Percentiles rank a stretch among this genome's conserved stretches.
These are phyloP conservation scores for Mycena albidolilacea DNA, from an alignment of 768 basidiomycete genomes.

Conservation along the genomic window DNA sequence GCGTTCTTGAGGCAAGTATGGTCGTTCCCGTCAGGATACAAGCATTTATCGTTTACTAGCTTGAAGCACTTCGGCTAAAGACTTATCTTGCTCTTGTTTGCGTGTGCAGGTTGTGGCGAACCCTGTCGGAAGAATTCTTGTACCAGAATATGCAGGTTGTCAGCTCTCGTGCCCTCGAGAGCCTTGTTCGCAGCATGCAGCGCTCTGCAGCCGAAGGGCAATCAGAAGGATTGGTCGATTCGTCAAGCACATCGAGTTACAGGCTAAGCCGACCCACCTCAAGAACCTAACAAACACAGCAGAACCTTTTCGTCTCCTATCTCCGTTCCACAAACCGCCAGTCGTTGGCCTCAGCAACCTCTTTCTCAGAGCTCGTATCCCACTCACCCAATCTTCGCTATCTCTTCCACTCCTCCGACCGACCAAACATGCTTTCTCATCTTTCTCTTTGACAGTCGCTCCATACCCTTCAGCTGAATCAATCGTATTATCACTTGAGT, in stretches of 20 bases:
- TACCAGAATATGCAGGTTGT: conserved; percentile 24
- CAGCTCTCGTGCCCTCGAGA: conserved; percentile 11
- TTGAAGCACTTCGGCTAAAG: conserved; percentile 19
- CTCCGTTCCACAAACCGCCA: background rate
- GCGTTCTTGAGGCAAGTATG: conserved; percentile 14
- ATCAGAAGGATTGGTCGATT: conserved; percentile 19
- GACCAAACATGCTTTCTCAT: conserved; percentile 17
- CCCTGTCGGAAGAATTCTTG: conserved; percentile 28
- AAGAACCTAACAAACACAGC: conserved; percentile 6
- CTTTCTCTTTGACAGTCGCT: conserved; percentile 27
- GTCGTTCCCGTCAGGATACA: background rate
- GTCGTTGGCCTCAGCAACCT: conserved; percentile 13
- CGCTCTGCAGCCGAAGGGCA: conserved; percentile 23
- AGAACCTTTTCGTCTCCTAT: conserved; percentile 10
- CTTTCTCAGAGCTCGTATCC: conserved; percentile 18
- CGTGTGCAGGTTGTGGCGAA: conserved; percentile 27
- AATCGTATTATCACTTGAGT: conserved; percentile 21
- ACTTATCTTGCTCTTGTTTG: conserved; percentile 26
- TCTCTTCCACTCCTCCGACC: conserved; percentile 27
- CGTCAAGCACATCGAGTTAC: conserved; percentile 27
- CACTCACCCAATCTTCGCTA: conserved; percentile 28
- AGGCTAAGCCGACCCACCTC: conserved; percentile 4
- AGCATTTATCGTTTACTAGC: background rate
- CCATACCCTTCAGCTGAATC: conserved; percentile 30
- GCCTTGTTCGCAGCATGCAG: conserved; percentile 16